Base-by-base conservation (phyloP, 2,329 filamentous ascomycete genomes). In the Exophiala calicioides region DNA sequence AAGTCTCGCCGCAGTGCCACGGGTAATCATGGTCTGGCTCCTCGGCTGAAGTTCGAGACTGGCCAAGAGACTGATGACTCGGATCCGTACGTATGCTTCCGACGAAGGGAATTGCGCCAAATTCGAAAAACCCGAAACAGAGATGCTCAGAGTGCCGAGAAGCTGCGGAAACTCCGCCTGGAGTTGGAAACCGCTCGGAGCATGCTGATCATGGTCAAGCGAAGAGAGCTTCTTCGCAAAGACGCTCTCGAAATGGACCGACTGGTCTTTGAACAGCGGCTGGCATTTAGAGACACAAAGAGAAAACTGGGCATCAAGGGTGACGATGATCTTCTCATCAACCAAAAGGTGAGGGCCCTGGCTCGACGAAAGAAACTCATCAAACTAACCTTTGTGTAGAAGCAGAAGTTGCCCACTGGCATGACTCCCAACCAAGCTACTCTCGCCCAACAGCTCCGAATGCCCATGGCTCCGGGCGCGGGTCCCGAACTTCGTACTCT, bases 51-150 rank as follows among this genome's bases (percentile, higher is more conserved):
- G 73, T 93, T 95, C 57, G 93, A 98, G 72, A 94, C 85, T 35
- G 89, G 93, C 55, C 86, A 89, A 64, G 91, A 97, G 57, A 94
- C 85, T 52, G 93, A 98, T 67, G 93, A 98, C 65, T 82, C 88
- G 60, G 93, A 98, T 69, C 93, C 93, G 37, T 98, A 95, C 71
- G 90, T 98, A 62, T 98, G 93, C 71, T 98, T 98, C 80, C 83
- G 93, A 65, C 84, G 93, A 59, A 87, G 93, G 55, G 93, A 98
- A 69, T 88, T 95, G 35, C 85, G 93, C 47, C 89, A 95, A 66
- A 91, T 90, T 38, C 86, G 93, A 60, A 98, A 97, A 73, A 98
- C 93, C 27, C 81, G 93, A 63, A 89, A 88, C 58, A 84, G 93
- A 62, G 93, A 98, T 73, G 88, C 88, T 26, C 91, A 95, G 69